These are phyloP conservation scores for Phytophthora ramorum DNA, from an alignment of 352 stramenopile genomes.

Conservation along the genomic window DNA sequence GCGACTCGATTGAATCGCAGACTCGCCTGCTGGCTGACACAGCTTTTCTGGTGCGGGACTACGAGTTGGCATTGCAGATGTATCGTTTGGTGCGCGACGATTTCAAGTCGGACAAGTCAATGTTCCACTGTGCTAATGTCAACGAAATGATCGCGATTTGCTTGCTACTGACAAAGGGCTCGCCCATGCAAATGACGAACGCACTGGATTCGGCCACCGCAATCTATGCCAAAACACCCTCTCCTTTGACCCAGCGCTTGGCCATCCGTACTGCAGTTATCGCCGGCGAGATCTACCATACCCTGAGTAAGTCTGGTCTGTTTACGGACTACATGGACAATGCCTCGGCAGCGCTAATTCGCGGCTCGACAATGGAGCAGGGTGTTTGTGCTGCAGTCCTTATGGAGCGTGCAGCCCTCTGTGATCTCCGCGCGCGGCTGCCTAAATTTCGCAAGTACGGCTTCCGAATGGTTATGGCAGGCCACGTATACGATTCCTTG, in stretches of 20 bases:
- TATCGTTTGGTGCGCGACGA: constrained; percentile 92
- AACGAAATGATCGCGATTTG: constrained; percentile 92
- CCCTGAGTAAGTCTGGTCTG: constrained; percentile 74
- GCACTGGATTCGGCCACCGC: constrained; percentile 71
- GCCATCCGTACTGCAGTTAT: constrained; percentile 74
- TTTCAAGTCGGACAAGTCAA: constrained; percentile 91
- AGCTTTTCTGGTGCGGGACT: constrained; percentile 91
- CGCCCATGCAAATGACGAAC: constrained; percentile 86
- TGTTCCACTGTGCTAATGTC: constrained; percentile 81
- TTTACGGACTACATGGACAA: constrained; percentile 91
- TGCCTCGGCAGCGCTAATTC: constrained; percentile 82
- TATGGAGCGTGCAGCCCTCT: constrained; percentile 81
- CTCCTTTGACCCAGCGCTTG: constrained; percentile 53
- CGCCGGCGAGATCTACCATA: constrained; percentile 83
- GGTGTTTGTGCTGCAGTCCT: constrained; percentile 86
- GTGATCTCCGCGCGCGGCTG: constrained; percentile 69
- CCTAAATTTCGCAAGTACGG: constrained; percentile 90
- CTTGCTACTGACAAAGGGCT: constrained; percentile 78
- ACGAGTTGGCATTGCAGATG: constrained; percentile 90
- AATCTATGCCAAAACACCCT: constrained; percentile 70
- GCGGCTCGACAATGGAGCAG: constrained; percentile 85
- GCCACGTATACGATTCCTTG: constrained; percentile 82
- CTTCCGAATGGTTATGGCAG: constrained; percentile 91
- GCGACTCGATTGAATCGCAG: constrained; percentile 90
- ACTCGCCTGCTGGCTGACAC: constrained; percentile 90